Evolutionary conservation across 768 basidiomycete species (phyloP), one percentile per base, ranked within the genome.

Genomic region (Suillus alpinus): DNA sequence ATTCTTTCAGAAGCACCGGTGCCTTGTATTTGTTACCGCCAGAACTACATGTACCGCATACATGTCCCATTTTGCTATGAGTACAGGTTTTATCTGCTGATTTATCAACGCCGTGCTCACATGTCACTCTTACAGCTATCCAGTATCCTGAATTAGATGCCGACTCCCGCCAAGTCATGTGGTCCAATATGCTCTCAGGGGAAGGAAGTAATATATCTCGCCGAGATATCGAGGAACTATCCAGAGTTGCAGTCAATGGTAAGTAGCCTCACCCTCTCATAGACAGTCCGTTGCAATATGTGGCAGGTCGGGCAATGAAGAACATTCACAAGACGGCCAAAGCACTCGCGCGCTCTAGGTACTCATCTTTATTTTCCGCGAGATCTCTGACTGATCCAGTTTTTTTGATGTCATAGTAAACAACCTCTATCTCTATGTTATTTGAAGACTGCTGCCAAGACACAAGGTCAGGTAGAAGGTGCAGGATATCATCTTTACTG

Each of bases 401-500:
- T 12, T 44, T 12, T 1, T 32, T 37, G 8, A 36, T 5, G 18
- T 50, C 6, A 50, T 6, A 53, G 52, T 26, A 53, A 53, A 53
- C 36, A 26, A 53, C 52, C 52, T 37, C 16, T 53, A 26, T 53
- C 52, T 53, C 23, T 53, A 16, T 6, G 10, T 9, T 23, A 53
- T 37, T 37, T 53, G 34, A 53, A 37, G 36, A 53, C 52, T 6
- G 52, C 52, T 37, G 36, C 52, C 4, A 53, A 37, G 16, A 53
- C 36, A 16, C 52, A 53, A 6, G 52, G 36, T 16, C 52, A 53
- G 23, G 52, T 26, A 3, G 52, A 53, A 53, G 52, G 52, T 18
- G 52, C 52, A 26, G 52, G 52, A 53, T 37, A 53, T 53, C 52
- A 53, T 37, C 52, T 53, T 53, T 53, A 53, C 36, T 53, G 52